A percentile compares a stretch with the other conserved stretches of the same genome.
Evolutionary conservation across 352 stramenopile genomes (phyloP).

Genomic region (Globisporangium paroecandrum): DNA sequence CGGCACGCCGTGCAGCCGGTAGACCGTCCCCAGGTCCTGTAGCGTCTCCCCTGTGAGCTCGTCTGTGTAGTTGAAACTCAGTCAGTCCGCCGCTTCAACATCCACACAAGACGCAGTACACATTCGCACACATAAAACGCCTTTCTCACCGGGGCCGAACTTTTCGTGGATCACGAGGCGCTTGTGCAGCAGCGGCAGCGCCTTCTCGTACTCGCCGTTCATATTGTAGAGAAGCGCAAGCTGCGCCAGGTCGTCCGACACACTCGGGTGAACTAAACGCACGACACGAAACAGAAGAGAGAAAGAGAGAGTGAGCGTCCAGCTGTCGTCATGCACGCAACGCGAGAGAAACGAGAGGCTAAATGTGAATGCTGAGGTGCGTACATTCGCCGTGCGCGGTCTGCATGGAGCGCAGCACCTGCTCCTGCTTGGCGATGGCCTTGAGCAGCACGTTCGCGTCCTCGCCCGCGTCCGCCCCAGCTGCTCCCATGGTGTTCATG

Average conservation of each 20-base stretch:
- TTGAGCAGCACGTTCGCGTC: constrained; percentile 38
- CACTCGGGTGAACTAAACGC: constrained; percentile 36
- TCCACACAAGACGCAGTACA: neutral
- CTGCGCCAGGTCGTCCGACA: constrained; percentile 69
- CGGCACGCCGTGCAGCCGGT: constrained; percentile 47
- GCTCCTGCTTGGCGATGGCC: constrained; percentile 48
- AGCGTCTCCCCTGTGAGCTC: constrained; percentile 58
- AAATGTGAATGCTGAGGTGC: neutral
- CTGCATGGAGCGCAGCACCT: constrained; percentile 41
- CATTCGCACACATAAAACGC: constrained; percentile 14
- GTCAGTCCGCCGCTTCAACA: neutral
- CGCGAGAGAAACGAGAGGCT: neutral
- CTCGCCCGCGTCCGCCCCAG: constrained; percentile 9
- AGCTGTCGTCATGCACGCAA: neutral
- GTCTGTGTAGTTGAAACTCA: constrained; percentile 21
- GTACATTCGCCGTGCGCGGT: constrained; percentile 48
- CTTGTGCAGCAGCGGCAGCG: constrained; percentile 64
- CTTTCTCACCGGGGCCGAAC: constrained; percentile 38
- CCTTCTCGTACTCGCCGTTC: constrained; percentile 59
- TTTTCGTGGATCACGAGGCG: constrained; percentile 84
- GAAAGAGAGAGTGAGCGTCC: neutral
- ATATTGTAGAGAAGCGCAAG: constrained; percentile 69
- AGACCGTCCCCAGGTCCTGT: constrained; percentile 65
- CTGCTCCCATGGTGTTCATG: constrained; percentile 4
- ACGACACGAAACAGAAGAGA: neutral